Conservation (phyloP, 306 rosid species). For the Myrica gale region DNA sequence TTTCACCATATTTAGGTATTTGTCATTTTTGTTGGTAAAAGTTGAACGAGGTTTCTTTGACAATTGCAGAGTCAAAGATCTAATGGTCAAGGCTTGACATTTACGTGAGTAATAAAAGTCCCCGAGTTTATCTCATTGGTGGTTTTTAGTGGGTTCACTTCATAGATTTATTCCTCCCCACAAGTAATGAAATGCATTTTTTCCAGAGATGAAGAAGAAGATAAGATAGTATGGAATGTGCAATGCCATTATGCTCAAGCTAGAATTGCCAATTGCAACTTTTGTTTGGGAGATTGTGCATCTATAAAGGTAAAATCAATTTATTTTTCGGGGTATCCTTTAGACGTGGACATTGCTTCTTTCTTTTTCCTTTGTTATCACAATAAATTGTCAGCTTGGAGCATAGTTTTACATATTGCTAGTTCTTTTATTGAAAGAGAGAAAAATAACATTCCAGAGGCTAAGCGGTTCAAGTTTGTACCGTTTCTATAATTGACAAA, state of each 20-base stretch:
- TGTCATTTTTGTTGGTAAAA: not conserved
- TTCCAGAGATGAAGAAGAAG: conserved; percentile 73
- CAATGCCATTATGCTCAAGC: conserved; percentile 81
- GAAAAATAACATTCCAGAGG: not conserved
- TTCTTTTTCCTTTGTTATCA: too few relatives aligned
- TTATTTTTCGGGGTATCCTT: not conserved
- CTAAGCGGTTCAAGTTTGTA: not conserved
- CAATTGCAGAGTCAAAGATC: conserved; percentile 57
- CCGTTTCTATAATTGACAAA: too few relatives aligned
- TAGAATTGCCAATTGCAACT: conserved; percentile 45
- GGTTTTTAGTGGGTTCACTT: conserved; percentile 19
- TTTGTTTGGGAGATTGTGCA: conserved; percentile 84
- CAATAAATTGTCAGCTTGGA: not conserved
- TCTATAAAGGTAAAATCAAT: conserved; percentile 57
- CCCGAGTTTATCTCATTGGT: not conserved
- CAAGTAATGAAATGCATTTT: conserved; percentile 21
- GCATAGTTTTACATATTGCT: not conserved
- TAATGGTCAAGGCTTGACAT: conserved; percentile 33
- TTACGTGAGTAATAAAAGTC: conserved; percentile 52
- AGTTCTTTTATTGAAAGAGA: not conserved
- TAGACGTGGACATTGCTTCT: not conserved
- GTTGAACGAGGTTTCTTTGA: conserved; percentile 30
- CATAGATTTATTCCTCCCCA: not conserved
- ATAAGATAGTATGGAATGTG: conserved; percentile 65
- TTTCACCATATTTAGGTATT: conserved; percentile 1